Base-by-base conservation (phyloP, 73 alveolate genomes). In the Paramecium tetraurelia region DNA sequence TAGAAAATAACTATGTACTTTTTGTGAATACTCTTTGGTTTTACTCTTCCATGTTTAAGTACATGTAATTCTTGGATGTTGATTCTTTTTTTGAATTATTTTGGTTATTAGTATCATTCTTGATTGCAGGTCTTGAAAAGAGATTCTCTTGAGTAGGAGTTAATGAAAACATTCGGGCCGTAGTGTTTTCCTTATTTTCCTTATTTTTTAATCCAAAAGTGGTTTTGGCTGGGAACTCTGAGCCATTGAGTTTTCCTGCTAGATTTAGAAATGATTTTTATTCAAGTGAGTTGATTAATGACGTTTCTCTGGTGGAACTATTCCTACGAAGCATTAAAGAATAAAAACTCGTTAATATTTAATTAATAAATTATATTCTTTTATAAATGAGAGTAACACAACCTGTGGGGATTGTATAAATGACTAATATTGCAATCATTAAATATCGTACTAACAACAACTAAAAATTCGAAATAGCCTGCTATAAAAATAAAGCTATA, bases 401-500 rank as follows among this genome's bases (percentile, higher is more conserved):
- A 83, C 99, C 99, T 5, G 97, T 93, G 57, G 94, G 94, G 33
- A 92, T 93, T 68, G 96, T 95, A 27, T 85, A 95, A 44, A 88
- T 97, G 95, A 97, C 99, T 29, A 97, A 97, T 83, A 98, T 97
- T 16, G 99, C 99, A 1, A 92, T 95, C 48, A 95, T 97, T 71
- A 92, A 93, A 93, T 88, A 89, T 59, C 96, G 95, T 76, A 94
- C 85, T 40, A 92, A 88, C 20, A 63, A 27, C 46, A 96, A 96
- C 86, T 41, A 89, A 41, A 92, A 95, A 85, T 98, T 97, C 76
- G 99, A 98, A 86, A 85, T 98, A 57, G 99, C 99, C 44, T 98
- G 99, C 92, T 98, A 97, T 90, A 96, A 96, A 77, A 98, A 98
- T 93, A 98, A 98, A 85, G 98, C 98, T 2, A 94, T 94, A 33